Base-by-base conservation (phyloP, 2,329 filamentous ascomycete genomes). In the Penicillium sp. region DNA sequence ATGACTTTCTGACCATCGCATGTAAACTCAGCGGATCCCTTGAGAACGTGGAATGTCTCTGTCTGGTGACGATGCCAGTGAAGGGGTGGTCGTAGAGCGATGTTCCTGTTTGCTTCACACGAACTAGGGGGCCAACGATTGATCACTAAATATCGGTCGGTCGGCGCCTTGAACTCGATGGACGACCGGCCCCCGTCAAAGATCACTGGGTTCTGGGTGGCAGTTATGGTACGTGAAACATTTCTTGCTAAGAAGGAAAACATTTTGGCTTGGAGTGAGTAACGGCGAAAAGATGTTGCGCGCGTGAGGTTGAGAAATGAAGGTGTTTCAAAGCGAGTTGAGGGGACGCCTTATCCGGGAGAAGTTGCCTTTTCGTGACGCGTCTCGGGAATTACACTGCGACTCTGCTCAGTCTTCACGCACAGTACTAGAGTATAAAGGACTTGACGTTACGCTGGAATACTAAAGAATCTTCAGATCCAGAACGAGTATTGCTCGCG, bases 41-140 rank as follows among this genome's bases (percentile, higher is more conserved):
- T 18, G n/a, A 61, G 46, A 19, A 61, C 56, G 31, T 61, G 59
- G 24, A 61, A 61, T 14, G 37, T 54, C 36, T 61, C 59, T 6
- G 41, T 56, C 11, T 61, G 59, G n/a, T 56, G 16, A n/a, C 53
- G 43, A 18, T 61, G 59, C 59, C 59, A 61, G 39, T 61, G 59
- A 4, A 59, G 44, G 6, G 59, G 56, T 31, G 59, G 59, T 6
- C 49, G 52, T 6, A 61, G 27, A 1, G 59, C 59, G 27, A 61
- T 56, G 24, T 59, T 54, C 22, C 33, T 59, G 33, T 47, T 56
- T 19, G 19, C 31, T 14, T 47, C 31, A 46, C 18, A 41, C 10
- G 59, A 61, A 14, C 40, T 50, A 13, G 59, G 59, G 24, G 59
- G 59, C 59, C 59, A 61, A 36, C 53, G 52, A 35, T 61, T 61